Evolutionary conservation across 2,329 filamentous ascomycete genomes (phyloP), one percentile per base, ranked within the genome.

Genomic region (Trichophyton verrucosum): DNA sequence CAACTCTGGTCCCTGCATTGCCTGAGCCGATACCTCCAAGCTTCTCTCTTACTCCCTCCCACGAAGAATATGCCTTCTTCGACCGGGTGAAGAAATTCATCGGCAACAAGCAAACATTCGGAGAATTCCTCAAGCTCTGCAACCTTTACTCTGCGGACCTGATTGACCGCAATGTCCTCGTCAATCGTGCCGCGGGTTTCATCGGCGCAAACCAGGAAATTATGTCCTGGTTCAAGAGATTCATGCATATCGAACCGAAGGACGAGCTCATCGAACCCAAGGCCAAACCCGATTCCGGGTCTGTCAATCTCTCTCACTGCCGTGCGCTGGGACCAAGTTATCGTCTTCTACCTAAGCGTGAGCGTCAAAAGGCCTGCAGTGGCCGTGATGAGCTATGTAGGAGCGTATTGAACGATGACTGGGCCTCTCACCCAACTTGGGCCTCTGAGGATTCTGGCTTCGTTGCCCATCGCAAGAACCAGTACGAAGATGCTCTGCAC

Each of bases 351-450:
- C 94, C 94, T 0, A 94, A 92, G 75, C 81, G 91, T 61, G 94
- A 97, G 72, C 87, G 91, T 9, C 85, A 94, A 62, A 95, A 95
- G 77, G 84, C 87, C 0, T 99, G 94, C 76, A 94, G 89, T 70
- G 94, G 94, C 9, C 88, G 94, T 53, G 94, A 99, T 70, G 91
- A 96, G 72, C 86, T 99, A 66, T 99, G 94, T 76, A 87, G 89
- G 66, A 86, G 87, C 24, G 92, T 99, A 0, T 80, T 99, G 60
- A 99, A 99, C 66, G 94, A 99, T 67, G 89, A 96, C 66, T 99
- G 94, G 94, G 94, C 94, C 1, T 97, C 92, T 27, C 94, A 99
- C 75, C 94, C 94, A 2, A 99, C 94, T 0, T 99, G 94, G 94
- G 94, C 92, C 1, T 97, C 92, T 0, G 94, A 99, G 74, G 94